Percentiles rank a stretch among this genome's conserved stretches.
These are phyloP conservation scores for Trichoderma afroharzianum DNA, from an alignment of 2,329 filamentous ascomycete species.

Conservation along the genomic window DNA sequence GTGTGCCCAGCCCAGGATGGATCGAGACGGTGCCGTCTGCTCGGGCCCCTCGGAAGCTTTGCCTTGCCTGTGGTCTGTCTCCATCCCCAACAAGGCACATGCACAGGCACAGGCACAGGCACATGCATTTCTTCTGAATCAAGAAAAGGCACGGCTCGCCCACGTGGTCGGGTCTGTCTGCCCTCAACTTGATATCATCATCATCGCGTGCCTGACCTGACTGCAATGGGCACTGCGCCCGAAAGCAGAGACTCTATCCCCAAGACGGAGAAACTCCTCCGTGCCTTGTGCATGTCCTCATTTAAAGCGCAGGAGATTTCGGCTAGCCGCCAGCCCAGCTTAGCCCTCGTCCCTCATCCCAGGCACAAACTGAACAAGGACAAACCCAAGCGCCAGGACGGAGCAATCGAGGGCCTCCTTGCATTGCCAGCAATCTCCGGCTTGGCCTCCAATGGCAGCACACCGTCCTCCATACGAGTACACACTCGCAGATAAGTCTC, in stretches of 20 bases:
- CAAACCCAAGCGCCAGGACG: neutral
- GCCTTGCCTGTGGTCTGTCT: neutral
- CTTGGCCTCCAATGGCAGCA: neutral
- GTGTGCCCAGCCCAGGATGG: conserved; percentile 1
- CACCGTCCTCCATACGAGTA: neutral
- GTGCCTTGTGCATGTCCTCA: neutral
- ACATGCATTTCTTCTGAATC: neutral
- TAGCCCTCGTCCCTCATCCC: neutral
- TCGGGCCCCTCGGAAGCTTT: conserved; percentile 14
- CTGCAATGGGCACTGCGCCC: neutral
- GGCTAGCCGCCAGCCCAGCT: neutral
- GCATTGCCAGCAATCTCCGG: conserved; percentile 12
- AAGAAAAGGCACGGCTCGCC: neutral
- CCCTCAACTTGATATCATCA: neutral
- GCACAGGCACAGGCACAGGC: too few relatives aligned
- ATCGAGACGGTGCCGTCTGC: conserved; percentile 13
- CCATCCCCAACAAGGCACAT: neutral
- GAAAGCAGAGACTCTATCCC: neutral
- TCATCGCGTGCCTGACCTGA: neutral
- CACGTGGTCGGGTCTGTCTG: neutral
- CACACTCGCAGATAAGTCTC: too few relatives aligned
- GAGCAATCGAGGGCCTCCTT: neutral
- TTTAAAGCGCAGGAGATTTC: conserved; percentile 4
- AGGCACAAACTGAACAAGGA: conserved; percentile 3
- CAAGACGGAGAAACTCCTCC: conserved; percentile 1